Percentiles rank a stretch among this genome's conserved stretches.
phyloP scores from a whole-genome alignment of 2,329 filamentous ascomycete species.

The Sclerotiophoma versabilis region DNA sequence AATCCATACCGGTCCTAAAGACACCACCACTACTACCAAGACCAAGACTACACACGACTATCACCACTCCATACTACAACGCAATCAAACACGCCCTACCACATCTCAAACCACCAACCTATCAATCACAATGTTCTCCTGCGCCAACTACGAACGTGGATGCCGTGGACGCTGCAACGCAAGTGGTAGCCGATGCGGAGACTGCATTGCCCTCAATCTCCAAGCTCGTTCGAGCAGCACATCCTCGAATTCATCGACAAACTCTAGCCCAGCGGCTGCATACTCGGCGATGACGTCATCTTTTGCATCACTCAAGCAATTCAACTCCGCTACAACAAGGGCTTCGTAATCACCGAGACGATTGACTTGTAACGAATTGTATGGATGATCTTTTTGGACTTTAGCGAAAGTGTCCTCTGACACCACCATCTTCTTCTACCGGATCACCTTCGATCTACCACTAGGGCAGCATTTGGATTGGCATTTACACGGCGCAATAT shows the following conservation, averaged over 20 bases:
- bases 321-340: conserved; percentile 29
- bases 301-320: conserved; percentile 49
- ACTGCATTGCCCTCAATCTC: conserved; percentile 51
- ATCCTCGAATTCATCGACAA: conserved; percentile 42
- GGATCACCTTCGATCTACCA: background rate
- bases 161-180: conserved; percentile 53
- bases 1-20: background rate
- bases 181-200: conserved; percentile 47
- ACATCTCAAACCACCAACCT: background rate
- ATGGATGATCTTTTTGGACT: conserved; percentile 24
- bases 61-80: background rate
- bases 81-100: background rate
- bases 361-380: conserved; percentile 5
- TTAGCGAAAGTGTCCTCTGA: conserved; percentile 31
- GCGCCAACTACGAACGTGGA: conserved; percentile 54
- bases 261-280: conserved; percentile 29
- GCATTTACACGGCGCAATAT: conserved; percentile 15
- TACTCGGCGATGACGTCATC: conserved; percentile 52
- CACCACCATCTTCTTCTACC: conserved; percentile 12
- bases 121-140: conserved; percentile 51
- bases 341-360: conserved; percentile 27
- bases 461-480: conserved; percentile 10
- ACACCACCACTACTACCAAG: background rate
- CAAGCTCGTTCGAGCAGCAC: conserved; percentile 43
- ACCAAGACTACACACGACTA: background rate